Base-by-base conservation (phyloP, 495 filamentous ascomycete genomes). In the Trichoderma asperelloides region DNA sequence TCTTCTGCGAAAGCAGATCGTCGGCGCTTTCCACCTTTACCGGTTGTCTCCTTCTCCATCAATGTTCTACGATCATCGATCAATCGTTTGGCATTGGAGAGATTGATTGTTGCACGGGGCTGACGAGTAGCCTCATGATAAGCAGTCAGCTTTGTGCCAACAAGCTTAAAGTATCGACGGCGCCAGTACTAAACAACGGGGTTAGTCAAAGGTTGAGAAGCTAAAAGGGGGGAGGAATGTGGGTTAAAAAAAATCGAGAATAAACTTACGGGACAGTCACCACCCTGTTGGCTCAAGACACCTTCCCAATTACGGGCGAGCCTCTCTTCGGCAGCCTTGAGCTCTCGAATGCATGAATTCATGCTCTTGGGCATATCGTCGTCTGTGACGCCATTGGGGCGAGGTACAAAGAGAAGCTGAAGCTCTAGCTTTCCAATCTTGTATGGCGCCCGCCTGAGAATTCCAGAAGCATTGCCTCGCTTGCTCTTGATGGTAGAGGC, bases 321-420 rank as follows among this genome's bases (percentile, higher is more conserved):
- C 65, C 87, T 81, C 70, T 86, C 88, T 72, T 96, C 91, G 12
- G 93, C 93, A 51, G 94, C 91, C 70, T 88, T 89, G 79, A 98
- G 85, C 79, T 98, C 94, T 15, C 95, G 84, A 69, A 98, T 91
- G 74, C 92, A 96, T 49, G 89, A 87, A 73, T 91, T 94, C 92
- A 98, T 96, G 78, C 93, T 97, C 86, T 97, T 96, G 18, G 95
- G 95, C 89, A 98, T 96, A 70, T 97, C 95, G 40, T 96, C 93
- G 67, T 97, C 93, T 66, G 88, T 87, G n/a, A 87, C 84, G 51
- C 89, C 90, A 79, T 91, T 91, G 0, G 95, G 93, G 71, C 92
- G 94, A 1, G 95, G 95, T 1, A 98, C 92, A 72, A 95, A 98
- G 7, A 98, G 79, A 7, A 98, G 81, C 78, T 98, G 95, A 49